phyloP scores from a whole-genome alignment of 169 alveolate genomes.

The Perkinsus marinus region DNA sequence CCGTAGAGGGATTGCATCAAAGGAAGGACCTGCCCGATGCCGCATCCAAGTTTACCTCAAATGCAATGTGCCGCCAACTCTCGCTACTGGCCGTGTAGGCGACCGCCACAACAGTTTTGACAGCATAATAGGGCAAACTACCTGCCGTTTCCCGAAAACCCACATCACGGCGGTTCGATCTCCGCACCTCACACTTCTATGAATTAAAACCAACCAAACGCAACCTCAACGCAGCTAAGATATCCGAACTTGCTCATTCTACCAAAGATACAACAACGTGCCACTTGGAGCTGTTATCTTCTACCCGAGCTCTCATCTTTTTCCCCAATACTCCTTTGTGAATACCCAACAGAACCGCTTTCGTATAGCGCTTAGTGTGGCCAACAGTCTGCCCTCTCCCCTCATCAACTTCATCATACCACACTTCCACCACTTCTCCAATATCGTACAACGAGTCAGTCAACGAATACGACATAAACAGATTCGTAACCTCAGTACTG shows the following conservation, averaged over 20 bases:
- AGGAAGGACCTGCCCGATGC: too few species aligned
- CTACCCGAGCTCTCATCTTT: not conserved
- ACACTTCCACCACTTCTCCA: constrained; percentile 45
- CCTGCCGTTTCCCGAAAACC: not conserved
- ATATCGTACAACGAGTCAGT: constrained; percentile 56
- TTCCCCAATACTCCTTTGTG: not conserved
- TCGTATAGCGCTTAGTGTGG: constrained; percentile 79
- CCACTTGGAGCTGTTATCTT: not conserved
- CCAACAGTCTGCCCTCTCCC: constrained; percentile 69
- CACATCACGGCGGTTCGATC: not conserved
- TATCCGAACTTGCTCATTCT: not conserved
- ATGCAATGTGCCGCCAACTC: not conserved
- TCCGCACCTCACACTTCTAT: not conserved
- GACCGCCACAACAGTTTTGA: not conserved
- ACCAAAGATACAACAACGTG: not conserved
- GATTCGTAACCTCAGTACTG: constrained; percentile 65
- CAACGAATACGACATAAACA: constrained; percentile 68
- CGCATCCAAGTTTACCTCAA: not conserved
- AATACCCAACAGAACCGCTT: constrained; percentile 1
- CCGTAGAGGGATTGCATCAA: too few species aligned
- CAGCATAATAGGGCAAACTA: not conserved
- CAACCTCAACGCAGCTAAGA: not conserved
- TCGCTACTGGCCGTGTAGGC: not conserved
- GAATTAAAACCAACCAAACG: not conserved
- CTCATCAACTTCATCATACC: constrained; percentile 68